These are phyloP conservation scores for Hypoxylon intermedium DNA, from an alignment of 495 filamentous ascomycete genomes.

Conservation along the genomic window DNA sequence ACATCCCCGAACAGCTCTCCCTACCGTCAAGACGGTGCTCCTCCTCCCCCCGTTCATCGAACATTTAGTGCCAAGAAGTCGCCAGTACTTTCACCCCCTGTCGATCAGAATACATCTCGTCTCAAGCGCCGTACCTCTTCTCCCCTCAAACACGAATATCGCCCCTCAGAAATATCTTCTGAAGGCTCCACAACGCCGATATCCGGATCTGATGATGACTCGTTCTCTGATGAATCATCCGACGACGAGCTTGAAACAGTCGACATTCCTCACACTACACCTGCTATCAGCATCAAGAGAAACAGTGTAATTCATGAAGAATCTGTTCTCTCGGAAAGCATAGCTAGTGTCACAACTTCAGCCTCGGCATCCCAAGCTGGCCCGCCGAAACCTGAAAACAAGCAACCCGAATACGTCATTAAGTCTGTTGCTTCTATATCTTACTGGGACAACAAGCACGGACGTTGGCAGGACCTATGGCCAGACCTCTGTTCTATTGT, in stretches of 20 bases:
- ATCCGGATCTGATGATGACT: constrained; percentile 50
- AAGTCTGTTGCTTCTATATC: constrained; percentile 81
- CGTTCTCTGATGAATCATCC: constrained; percentile 53
- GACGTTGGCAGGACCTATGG: constrained; percentile 80
- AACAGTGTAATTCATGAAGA: constrained; percentile 26
- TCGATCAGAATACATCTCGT: constrained; percentile 50
- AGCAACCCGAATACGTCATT: constrained; percentile 59
- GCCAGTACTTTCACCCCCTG: constrained; percentile 57
- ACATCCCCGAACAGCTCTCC: constrained; percentile 55
- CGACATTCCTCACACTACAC: constrained; percentile 57
- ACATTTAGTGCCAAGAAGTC: constrained; percentile 50
- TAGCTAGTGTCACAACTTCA: constrained; percentile 69
- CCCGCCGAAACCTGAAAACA: constrained; percentile 57
- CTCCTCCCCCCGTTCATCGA: constrained; percentile 61
- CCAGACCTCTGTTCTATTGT: constrained; percentile 79
- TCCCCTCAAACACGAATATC: constrained; percentile 96
- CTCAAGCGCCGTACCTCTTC: constrained; percentile 81
- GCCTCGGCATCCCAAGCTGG: constrained; percentile 76
- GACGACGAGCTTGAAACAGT: constrained; percentile 60
- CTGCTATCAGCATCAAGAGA: constrained; percentile 57
- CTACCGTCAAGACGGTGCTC: constrained; percentile 53
- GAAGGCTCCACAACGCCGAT: constrained; percentile 57
- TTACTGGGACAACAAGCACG: constrained; percentile 79
- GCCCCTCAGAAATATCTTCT: constrained; percentile 77
- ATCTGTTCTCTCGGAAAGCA: constrained; percentile 46